Evolutionary conservation across 305 asterid genomes (phyloP).

Genomic region (Fraxinus angustifolia): DNA sequence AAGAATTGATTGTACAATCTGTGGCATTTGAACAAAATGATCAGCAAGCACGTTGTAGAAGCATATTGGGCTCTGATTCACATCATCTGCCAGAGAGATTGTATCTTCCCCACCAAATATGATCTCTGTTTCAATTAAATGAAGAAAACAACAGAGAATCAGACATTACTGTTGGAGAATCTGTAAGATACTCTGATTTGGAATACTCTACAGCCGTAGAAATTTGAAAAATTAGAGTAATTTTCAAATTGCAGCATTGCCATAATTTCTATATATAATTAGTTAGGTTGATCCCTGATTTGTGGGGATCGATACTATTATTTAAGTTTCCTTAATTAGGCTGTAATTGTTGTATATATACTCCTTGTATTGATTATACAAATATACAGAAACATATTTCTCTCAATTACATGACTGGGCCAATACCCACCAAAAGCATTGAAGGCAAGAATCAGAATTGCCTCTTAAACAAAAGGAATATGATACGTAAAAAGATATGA

Average conservation of each 20-base stretch:
- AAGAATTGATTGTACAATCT: constrained; percentile 65
- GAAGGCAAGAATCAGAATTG: neutral
- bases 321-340: neutral
- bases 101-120: constrained; percentile 61
- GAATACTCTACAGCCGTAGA: neutral
- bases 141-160: constrained; percentile 14
- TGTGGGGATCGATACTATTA: neutral
- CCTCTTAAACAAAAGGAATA: constrained; percentile 7
- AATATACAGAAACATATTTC: neutral
- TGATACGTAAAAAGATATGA: neutral
- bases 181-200: neutral
- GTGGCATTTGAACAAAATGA: constrained; percentile 58
- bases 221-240: neutral
- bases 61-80: constrained; percentile 59
- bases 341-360: neutral
- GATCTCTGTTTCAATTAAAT: constrained; percentile 44
- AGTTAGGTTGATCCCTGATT: neutral
- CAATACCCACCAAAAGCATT: constrained; percentile 10
- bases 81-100: constrained; percentile 40
- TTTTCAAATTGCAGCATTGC: neutral
- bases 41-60: constrained; percentile 75
- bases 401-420: constrained; percentile 14
- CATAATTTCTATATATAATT: neutral
- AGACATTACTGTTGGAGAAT: neutral
- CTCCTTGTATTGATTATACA: neutral